Evolutionary conservation across 164 flowering plant species (phyloP), one percentile per base, ranked within the genome.

Genomic region (Protea cynaroides): DNA sequence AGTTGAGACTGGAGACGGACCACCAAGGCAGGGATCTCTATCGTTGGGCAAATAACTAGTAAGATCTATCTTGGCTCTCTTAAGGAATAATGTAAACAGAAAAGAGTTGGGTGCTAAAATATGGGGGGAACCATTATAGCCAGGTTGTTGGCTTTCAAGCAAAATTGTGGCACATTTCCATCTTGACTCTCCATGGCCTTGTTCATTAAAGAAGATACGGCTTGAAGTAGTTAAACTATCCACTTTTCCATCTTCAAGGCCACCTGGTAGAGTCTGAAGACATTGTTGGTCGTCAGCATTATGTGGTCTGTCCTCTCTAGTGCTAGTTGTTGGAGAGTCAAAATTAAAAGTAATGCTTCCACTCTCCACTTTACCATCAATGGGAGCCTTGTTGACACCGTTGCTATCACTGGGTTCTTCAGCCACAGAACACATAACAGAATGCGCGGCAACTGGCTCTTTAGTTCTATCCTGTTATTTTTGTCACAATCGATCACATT

Each of bases 141-240:
- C n/a, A n/a, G n/a, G n/a, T n/a, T n/a, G n/a, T n/a, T n/a, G n/a
- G n/a, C n/a, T n/a, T n/a, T n/a, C n/a, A n/a, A n/a, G n/a, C n/a
- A n/a, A n/a, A n/a, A n/a, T n/a, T n/a, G n/a, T n/a, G n/a, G n/a
- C n/a, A n/a, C n/a, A n/a, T n/a, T n/a, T n/a, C n/a, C n/a, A n/a
- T n/a, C 74, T 77, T 9, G 79, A 62, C 64, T 88, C 96, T 12
- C 88, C 85, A 18, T 43, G 61, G 49, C 78, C 73, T 37, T 68
- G 69, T 36, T 72, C 78, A 70, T 67, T 66, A 50, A 69, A 65
- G 50, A 71, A 62, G 47, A 79, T 62, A 23, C 75, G 69, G 62
- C 71, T 62, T 21, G 83, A 65, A 63, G 69, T 65, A 36, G 72
- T 50, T 15, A 59, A 69, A 40, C 62, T 56, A 49, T 75, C 74